Evolutionary conservation across 495 filamentous ascomycete genomes (phyloP).

Genomic region (Podospora conica): DNA sequence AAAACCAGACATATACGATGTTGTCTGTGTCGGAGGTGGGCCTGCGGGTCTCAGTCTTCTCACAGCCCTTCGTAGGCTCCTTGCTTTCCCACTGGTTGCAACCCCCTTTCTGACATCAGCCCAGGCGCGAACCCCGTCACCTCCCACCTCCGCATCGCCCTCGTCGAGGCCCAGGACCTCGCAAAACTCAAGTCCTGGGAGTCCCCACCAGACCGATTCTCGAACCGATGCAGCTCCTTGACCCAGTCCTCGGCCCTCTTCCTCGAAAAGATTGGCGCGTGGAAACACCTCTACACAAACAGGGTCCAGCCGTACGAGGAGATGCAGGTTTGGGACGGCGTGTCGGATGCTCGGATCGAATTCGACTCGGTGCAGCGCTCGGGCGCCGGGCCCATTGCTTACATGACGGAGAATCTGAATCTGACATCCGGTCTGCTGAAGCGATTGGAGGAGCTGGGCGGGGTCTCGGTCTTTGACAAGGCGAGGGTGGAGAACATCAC

Average conservation of each 20-base stretch:
- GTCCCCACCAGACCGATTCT: conserved; percentile 63
- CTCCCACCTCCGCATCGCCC: conserved; percentile 70
- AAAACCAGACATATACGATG: conserved; percentile 69
- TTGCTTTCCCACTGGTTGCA: background rate
- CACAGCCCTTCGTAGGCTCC: conserved; percentile 68
- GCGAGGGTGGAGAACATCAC: conserved; percentile 70
- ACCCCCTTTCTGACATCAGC: background rate
- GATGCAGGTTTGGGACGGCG: conserved; percentile 97
- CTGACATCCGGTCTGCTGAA: conserved; percentile 68
- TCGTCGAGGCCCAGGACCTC: conserved; percentile 86
- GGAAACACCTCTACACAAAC: conserved; percentile 61
- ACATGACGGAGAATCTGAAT: conserved; percentile 95
- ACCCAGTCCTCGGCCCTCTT: conserved; percentile 77
- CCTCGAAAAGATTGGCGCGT: conserved; percentile 73
- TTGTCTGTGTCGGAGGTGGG: conserved; percentile 94
- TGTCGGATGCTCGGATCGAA: conserved; percentile 76
- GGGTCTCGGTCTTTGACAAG: conserved; percentile 63
- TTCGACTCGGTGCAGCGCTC: conserved; percentile 67
- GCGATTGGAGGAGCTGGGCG: conserved; percentile 62
- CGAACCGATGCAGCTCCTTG: conserved; percentile 90
- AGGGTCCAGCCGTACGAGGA: conserved; percentile 83
- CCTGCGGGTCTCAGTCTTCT: conserved; percentile 87
- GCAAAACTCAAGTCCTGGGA: conserved; percentile 55
- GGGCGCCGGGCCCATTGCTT: conserved; percentile 59
- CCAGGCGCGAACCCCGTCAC: conserved; percentile 64